These are phyloP conservation scores for Wickerhamiella dianesei DNA, from an alignment of 805 yeast species.

Conservation along the genomic window DNA sequence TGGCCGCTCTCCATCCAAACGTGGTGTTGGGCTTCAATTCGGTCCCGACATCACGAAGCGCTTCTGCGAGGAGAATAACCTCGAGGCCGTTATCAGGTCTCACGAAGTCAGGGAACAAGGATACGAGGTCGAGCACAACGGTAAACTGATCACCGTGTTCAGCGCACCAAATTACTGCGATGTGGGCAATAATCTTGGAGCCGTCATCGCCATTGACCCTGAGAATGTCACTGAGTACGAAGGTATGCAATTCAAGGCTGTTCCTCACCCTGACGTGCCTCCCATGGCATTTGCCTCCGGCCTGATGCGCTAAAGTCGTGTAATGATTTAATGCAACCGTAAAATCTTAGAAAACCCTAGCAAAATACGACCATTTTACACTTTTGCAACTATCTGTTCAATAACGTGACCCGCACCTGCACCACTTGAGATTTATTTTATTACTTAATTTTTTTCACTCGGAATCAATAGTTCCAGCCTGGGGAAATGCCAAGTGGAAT, in stretches of 20 bases:
- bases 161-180: conserved; percentile 98
- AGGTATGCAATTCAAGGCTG: conserved; percentile 59
- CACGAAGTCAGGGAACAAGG: conserved; percentile 95
- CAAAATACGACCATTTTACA: too few relatives aligned
- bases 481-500: conserved; percentile 36
- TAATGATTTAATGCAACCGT: too few relatives aligned
- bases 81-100: conserved; percentile 75
- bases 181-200: conserved; percentile 80
- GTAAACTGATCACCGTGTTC: conserved; percentile 81
- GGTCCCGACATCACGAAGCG: conserved; percentile 87
- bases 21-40: conserved; percentile 93
- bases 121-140: conserved; percentile 74
- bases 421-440: too few relatives aligned
- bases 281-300: conserved; percentile 80
- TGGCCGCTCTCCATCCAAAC: conserved; percentile 77
- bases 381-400: too few relatives aligned
- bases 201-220: conserved; percentile 49
- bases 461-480: too few relatives aligned
- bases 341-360: too few relatives aligned
- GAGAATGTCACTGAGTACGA: conserved; percentile 32
- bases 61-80: conserved; percentile 57
- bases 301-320: conserved; percentile 20
- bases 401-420: too few relatives aligned
- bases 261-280: conserved; percentile 76
- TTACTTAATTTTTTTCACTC: background rate